These are phyloP conservation scores for Tuber magnatum DNA, from an alignment of 495 filamentous ascomycete genomes.

Conservation along the genomic window DNA sequence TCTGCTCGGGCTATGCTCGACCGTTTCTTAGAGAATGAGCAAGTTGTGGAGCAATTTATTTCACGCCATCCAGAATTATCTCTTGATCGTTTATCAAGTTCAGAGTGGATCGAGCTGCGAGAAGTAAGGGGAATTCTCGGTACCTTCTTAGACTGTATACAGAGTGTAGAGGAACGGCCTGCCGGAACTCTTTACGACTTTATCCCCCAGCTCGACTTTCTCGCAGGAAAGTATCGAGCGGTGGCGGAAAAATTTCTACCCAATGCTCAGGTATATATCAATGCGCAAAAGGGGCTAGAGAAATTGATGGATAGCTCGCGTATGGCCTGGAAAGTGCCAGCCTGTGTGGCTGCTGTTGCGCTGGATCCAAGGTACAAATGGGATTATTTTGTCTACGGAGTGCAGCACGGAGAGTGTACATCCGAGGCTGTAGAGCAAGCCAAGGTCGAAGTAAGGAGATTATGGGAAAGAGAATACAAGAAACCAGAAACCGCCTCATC, in stretches of 20 bases:
- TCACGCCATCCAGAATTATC: neutral
- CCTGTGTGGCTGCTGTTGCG: neutral
- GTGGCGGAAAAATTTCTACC: neutral
- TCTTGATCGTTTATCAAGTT: neutral
- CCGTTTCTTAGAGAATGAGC: slow-evolving; percentile 1
- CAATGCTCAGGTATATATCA: neutral
- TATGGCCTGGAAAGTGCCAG: neutral
- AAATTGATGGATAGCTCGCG: neutral
- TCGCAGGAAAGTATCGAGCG: neutral
- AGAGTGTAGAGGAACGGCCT: slow-evolving; percentile 1
- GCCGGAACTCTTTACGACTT: slow-evolving; percentile 1
- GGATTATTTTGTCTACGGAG: neutral
- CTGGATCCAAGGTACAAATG: neutral
- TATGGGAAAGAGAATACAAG: slow-evolving; percentile 3
- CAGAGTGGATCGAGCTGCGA: neutral
- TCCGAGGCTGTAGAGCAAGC: neutral
- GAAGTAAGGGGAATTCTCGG: slow-evolving; percentile 3
- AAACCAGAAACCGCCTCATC: neutral
- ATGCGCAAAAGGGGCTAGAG: neutral
- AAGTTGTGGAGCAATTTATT: neutral
- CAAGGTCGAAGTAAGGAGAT: neutral
- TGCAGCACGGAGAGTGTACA: neutral
- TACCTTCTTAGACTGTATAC: neutral
- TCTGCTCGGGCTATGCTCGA: slow-evolving; percentile 2
- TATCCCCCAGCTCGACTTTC: neutral